Percentiles rank a stretch among this genome's conserved stretches.
These are phyloP conservation scores for Xylariaceae sp. DNA, from an alignment of 2,329 filamentous ascomycete species.

Conservation along the genomic window DNA sequence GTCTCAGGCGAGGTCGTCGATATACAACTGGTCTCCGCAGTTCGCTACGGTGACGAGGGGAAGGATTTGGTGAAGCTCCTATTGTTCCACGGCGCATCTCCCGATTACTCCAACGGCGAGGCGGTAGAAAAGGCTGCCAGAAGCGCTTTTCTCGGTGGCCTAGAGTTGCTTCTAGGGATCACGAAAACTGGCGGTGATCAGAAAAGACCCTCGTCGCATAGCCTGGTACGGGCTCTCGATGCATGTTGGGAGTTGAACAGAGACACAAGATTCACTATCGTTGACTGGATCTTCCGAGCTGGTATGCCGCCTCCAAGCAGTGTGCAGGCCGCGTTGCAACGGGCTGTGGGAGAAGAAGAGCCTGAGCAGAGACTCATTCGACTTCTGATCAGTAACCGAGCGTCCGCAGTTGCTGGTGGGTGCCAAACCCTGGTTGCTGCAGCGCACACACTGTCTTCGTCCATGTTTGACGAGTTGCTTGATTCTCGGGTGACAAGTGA, in stretches of 20 bases:
- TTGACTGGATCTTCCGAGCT: slow-evolving; percentile 51
- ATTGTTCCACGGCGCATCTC: slow-evolving; percentile 51
- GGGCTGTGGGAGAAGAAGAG: slow-evolving; percentile 53
- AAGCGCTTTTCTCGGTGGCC: slow-evolving; percentile 47
- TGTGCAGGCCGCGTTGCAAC: slow-evolving; percentile 48
- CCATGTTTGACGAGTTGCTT: slow-evolving; percentile 43
- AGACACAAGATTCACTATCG: slow-evolving; percentile 47
- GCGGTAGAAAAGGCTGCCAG: slow-evolving; percentile 53
- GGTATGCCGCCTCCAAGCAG: slow-evolving; percentile 49
- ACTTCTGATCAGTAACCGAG: slow-evolving; percentile 49
- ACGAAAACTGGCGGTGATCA: slow-evolving; percentile 40
- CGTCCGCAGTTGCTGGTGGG: slow-evolving; percentile 49
- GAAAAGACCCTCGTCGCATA: slow-evolving; percentile 46
- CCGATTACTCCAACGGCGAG: slow-evolving; percentile 54
- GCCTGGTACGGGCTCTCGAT: slow-evolving; percentile 50
- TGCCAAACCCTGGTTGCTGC: slow-evolving; percentile 54
- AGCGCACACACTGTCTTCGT: slow-evolving; percentile 37
- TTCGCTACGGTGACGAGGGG: slow-evolving; percentile 49
- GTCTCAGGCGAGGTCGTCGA: slow-evolving; percentile 51
- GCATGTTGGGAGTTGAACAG: slow-evolving; percentile 51
- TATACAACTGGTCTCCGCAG: slow-evolving; percentile 51
- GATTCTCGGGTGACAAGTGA: slow-evolving; percentile 38
- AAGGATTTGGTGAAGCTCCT: slow-evolving; percentile 49
- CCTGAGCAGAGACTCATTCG: slow-evolving; percentile 47
- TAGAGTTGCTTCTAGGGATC: slow-evolving; percentile 52